Evolutionary conservation across 1,284 basidiomycete species (phyloP), one percentile per base, ranked within the genome.

Genomic region (Coniferiporia sulphurascens): DNA sequence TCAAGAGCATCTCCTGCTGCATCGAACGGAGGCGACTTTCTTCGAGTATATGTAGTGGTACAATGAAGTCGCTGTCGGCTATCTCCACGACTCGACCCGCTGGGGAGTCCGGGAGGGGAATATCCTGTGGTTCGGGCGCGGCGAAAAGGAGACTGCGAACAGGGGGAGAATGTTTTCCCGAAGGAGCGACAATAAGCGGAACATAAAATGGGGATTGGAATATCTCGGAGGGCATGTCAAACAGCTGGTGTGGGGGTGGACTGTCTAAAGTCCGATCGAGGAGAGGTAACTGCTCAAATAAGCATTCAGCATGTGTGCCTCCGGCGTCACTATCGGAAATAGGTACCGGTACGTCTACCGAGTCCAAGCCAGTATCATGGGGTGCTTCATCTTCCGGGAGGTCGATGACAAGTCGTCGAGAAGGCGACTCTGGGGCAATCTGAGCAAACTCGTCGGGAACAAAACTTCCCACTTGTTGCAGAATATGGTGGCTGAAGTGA

Each of bases 41-140:
- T 36, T 61, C 59, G 9, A 53, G 49, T n/a, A 60, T 46, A 55
- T 41, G 36, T 17, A 50, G 27, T 3, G 58, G 58, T 10, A 59
- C 57, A 22, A 36, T 36, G 17, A 38, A 48, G 19, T 44, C 46
- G 12, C 19, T 19, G 13, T 35, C 46, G 9, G 45, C 34, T 27
- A 60, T n/a, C n/a, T 41, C 21, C 21, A 60, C 35, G 17, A 38
- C 7, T 44, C 45, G 51, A 22, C 35, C 38, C 13, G 21, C 34
- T 21, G 55, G 60, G 8, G 60, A 57, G 27, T 52, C 49, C 43
- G 55, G 51, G 8, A 57, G 55, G n/a, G 60, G 56, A 17, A 56
- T 51, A 19, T 53, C 55, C 27, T 57, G 38, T 19, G 55, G 59
- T 36, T 57, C 45, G 2, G 50, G 50, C 36, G 60, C 43, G 27